Base-by-base conservation (phyloP, 1,284 basidiomycete species). In the Volvariella volvacea region DNA sequence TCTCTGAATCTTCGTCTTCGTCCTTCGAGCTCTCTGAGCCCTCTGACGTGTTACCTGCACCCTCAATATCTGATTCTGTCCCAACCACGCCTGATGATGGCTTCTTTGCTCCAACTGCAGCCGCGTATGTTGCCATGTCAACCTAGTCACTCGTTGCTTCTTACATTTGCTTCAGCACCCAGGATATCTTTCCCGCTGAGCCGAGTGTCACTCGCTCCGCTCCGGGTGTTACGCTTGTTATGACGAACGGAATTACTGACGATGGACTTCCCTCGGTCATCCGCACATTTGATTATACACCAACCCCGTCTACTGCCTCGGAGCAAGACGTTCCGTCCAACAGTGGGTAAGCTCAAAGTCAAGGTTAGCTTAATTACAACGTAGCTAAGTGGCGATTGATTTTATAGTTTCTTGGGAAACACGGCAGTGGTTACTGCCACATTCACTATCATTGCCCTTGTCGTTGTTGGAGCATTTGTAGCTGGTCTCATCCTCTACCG, bases 341-440 rank as follows among this genome's bases (percentile, higher is more conserved):
- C 4, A 36, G 19, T 8, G 19, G 34, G 34, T 36, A 20, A 7
- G 34, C 15, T n/a, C n/a, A n/a, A n/a, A n/a, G n/a, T n/a, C n/a
- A n/a, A n/a, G n/a, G n/a, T n/a, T n/a, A n/a, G n/a, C n/a, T n/a
- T n/a, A n/a, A n/a, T n/a, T n/a, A n/a, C n/a, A n/a, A n/a, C n/a
- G n/a, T n/a, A n/a, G n/a, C 21, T 32, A 37, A 49, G 46, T 49
- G 16, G 44, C 42, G 17, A 28, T 12, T 6, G 6, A 43, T 32
- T 37, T 32, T 20, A 28, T 44, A 75, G 73, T 22, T 76, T 77
- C 54, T 72, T 67, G 60, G 55, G 63, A 28, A 69, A 73, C 44
- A 72, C 68, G 50, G 65, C 59, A 20, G 70, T 68, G 7, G 71
- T 77, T 9, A 72, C 68, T 0, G 71, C 71, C 25, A 70, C 67